These are phyloP conservation scores for Huntiella abstrusa DNA, from an alignment of 2,329 filamentous ascomycete species.

Conservation along the genomic window DNA sequence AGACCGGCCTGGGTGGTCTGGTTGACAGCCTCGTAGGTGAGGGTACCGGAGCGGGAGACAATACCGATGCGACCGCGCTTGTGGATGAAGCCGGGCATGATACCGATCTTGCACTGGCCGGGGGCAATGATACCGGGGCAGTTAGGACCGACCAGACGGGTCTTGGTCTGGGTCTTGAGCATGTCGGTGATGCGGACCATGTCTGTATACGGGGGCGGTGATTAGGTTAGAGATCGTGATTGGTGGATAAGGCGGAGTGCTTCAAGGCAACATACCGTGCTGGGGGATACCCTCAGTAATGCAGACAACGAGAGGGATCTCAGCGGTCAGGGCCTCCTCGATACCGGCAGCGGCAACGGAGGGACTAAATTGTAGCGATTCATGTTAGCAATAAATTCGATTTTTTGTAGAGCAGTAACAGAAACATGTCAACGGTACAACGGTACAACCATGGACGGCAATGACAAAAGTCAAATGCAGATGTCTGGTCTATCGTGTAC, in stretches of 20 bases:
- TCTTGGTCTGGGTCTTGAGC: conserved; percentile 94
- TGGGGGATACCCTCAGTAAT: conserved; percentile 97
- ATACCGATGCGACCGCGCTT: conserved; percentile 98
- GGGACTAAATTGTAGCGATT: conserved; percentile 35
- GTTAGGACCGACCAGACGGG: conserved; percentile 89
- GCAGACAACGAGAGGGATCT: conserved; percentile 88
- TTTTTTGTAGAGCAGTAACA: background rate
- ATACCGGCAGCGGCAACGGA: conserved; percentile 86
- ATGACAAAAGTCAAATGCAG: no score
- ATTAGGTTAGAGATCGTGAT: background rate
- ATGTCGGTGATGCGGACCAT: conserved; percentile 99
- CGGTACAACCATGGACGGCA: background rate
- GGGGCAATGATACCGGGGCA: conserved; percentile 91
- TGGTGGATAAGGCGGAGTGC: conserved; percentile 9
- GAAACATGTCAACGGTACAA: background rate
- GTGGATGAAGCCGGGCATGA: conserved; percentile 99
- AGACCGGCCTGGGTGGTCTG: conserved; percentile 95
- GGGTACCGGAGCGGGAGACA: conserved; percentile 90
- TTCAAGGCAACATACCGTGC: conserved; percentile 46
- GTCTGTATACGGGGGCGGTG: conserved; percentile 32
- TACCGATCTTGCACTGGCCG: conserved; percentile 98
- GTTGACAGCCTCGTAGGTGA: conserved; percentile 99
- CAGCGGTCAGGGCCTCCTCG: conserved; percentile 84
- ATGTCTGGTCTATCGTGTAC: no score
- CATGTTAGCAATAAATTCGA: background rate